Evolutionary conservation across 148 eudicot species (phyloP), one percentile per base, ranked within the genome.

Genomic region (Bassia scoparia): DNA sequence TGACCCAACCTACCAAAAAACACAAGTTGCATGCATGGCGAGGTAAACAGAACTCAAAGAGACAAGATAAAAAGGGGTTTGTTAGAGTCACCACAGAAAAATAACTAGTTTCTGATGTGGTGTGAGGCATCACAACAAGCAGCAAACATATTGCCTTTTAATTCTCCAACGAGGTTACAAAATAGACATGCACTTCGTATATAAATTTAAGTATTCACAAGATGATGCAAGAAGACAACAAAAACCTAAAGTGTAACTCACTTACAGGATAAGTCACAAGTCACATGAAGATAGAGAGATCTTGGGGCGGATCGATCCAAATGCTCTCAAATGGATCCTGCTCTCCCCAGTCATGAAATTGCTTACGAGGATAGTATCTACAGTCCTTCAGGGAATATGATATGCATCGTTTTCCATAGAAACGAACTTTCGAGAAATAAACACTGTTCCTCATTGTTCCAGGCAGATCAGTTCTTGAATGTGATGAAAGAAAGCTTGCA

Each of bases 301-400:
- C 92, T 56, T 81, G 69, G 20, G 96, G 96, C 58, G 92, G 87
- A 68, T 90, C 96, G 24, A 90, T 85, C 96, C 96, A 90, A 66
- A 90, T 84, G 83, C 87, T 86, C 73, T 88, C 92, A 62, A 88
- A 90, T 43, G 96, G 96, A 83, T 90, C 90, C 85, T 90, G 90
- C 79, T 90, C 92, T 77, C 92, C 92, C 96, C 96, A 90, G 35
- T 90, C 96, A 79, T 90, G 87, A 48, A 84, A 86, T 80, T 90
- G 90, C 79, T 90, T 90, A 58, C 89, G 77, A 29, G 96, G 96
- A 70, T 88, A 90, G 73, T 90, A 90, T 80, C 96, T 85, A 69
- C 77, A 44, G 20, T 85, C 78, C 55, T 80, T 82, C 27, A 90
- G 87, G 53, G 96, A 90, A 72, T 85, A 90, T 31, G 96, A 90